Evolutionary conservation across 2,329 filamentous ascomycete genomes (phyloP), one percentile per base, ranked within the genome.

Genomic region (Ophiostoma angusticollis): DNA sequence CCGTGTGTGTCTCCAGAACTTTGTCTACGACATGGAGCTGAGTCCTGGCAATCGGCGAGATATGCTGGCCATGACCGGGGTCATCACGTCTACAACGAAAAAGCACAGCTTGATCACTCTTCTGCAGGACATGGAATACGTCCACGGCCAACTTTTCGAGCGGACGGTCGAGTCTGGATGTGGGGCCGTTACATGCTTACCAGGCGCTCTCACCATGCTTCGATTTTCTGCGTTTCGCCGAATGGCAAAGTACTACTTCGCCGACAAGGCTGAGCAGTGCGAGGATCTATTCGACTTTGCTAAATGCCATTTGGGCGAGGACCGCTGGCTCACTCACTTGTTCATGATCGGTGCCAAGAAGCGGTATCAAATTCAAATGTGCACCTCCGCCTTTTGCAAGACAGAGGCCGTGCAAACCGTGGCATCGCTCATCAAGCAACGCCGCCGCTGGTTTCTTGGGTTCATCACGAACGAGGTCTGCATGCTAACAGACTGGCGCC

Each of bases 231-330:
- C 91, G 5, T 96, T 98, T 61, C 74, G 87, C 42, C 81, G 83
- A 53, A 95, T 98, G 86, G 85, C 89, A 53, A 93, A 93, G 55
- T 94, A 94, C 62, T 96, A 98, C 62, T 98, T 98, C 58, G 86
- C 87, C 28, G 89, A 95, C 61, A 93, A 94, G 58, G 85, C 86
- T 5, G 89, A 94, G 58, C 83, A 93, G 54, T 94, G 86, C 53
- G 84, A 93, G 44, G 89, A 96, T 58, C 68, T 96, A 11, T 98
- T 98, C 54, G 89, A 98, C 56, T 96, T 89, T 55, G 86, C 84
- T 41, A 96, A 96, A 62, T 87, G 84, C 52, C 87, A 96, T 61
- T 62, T 96, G 31, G 91, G 91, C 28, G 91, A 96, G 59, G 91
- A 98, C 60, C 74, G 89, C 46, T 96, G 89, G 87, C 71, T 96